Conservation (phyloP, 176 grass and related monocot species). For the Secale cereale region DNA sequence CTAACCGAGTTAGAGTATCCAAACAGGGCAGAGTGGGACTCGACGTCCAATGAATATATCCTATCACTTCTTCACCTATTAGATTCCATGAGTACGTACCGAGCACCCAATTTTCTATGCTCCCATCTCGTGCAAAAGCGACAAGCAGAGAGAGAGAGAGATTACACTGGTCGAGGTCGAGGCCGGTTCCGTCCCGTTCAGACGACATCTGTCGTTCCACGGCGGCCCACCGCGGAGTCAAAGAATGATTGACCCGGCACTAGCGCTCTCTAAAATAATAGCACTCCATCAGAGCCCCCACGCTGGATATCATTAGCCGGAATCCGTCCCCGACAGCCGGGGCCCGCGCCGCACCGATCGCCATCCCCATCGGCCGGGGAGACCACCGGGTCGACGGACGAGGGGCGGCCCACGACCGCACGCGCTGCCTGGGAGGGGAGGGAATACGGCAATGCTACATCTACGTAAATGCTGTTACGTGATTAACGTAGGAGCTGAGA, state of each 20-base stretch:
- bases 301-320: not conserved
- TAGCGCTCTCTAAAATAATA: not conserved
- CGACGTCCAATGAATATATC: no score
- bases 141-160: not conserved
- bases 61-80: no score
- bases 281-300: not conserved
- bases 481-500: no score
- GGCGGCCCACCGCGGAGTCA: not conserved
- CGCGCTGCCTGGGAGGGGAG: not conserved
- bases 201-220: not conserved
- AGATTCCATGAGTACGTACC: no score
- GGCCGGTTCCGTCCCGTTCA: not conserved
- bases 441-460: no score
- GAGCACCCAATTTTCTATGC: not conserved
- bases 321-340: constrained; percentile 10
- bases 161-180: not conserved
- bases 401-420: not conserved
- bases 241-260: constrained; percentile 23
- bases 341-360: not conserved
- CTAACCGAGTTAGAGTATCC: no score
- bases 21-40: no score
- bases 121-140: constrained; percentile 17
- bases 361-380: constrained; percentile 24
- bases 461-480: no score
- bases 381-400: not conserved